These are phyloP conservation scores for Nasturtium officinale DNA, from an alignment of 345 rosid genomes.

Conservation along the genomic window DNA sequence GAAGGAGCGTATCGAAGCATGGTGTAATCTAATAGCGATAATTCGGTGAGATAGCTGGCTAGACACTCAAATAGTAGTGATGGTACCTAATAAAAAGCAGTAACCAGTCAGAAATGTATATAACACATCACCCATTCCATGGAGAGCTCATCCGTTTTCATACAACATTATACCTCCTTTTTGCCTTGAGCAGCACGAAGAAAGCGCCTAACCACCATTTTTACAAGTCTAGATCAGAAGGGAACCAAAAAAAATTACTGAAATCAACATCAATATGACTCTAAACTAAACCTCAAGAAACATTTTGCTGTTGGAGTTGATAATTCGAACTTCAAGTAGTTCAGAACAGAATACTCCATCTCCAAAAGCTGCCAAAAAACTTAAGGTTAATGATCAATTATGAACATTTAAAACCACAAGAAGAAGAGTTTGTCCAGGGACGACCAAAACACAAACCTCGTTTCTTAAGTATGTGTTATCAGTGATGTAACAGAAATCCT, in stretches of 20 bases:
- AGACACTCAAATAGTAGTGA: conserved; percentile 76
- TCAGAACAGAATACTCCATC: conserved; percentile 88
- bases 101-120: conserved; percentile 1
- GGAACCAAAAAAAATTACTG: neutral
- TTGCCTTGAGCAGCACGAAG: conserved; percentile 84
- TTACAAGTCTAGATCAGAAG: conserved; percentile 29
- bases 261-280: neutral
- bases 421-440: conserved; percentile 5
- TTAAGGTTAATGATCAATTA: neutral
- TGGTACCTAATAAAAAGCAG: conserved; percentile 49
- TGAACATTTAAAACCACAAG: conserved; percentile 7
- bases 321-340: conserved; percentile 87
- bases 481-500: conserved; percentile 91
- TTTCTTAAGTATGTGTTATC: conserved; percentile 88
- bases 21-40: conserved; percentile 75
- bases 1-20: conserved; percentile 85
- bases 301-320: conserved; percentile 89
- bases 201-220: conserved; percentile 63
- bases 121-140: neutral
- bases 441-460: conserved; percentile 54
- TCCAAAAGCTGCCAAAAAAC: conserved; percentile 62
- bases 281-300: conserved; percentile 70
- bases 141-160: conserved; percentile 2
- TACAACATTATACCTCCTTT: conserved; percentile 59
- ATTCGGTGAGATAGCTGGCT: conserved; percentile 75